Conservation (phyloP, 768 basidiomycete genomes). For the Leucosporidium creatinivorum region DNA sequence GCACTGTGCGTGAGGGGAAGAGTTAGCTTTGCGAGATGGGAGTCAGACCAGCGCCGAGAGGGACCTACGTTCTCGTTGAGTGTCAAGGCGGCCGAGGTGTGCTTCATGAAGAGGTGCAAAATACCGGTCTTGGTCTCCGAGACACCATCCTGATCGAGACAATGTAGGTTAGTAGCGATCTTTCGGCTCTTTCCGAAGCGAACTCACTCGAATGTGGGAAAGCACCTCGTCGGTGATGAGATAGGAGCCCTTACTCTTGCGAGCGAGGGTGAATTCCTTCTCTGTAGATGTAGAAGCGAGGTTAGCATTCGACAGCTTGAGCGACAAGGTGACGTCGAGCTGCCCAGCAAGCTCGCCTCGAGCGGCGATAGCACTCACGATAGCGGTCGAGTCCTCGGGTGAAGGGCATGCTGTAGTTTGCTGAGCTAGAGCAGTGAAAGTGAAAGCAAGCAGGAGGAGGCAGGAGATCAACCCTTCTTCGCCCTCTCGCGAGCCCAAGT, state of each 20-base stretch:
- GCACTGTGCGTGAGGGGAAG: constrained; percentile 1
- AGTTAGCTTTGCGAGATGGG: constrained; percentile 11
- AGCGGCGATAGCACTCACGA: too few species aligned
- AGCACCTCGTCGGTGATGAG: constrained; percentile 72
- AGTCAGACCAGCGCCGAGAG: not conserved
- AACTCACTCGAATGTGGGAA: constrained; percentile 56
- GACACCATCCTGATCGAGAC: not conserved
- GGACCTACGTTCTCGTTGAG: constrained; percentile 66
- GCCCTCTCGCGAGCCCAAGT: not conserved
- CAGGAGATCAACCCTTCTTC: not conserved
- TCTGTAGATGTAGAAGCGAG: not conserved
- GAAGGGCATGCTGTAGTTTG: not conserved
- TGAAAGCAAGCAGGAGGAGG: not conserved
- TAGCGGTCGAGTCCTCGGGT: too few species aligned
- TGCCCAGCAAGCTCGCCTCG: too few species aligned
- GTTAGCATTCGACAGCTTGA: not conserved
- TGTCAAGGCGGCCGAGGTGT: constrained; percentile 70
- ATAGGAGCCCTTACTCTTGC: constrained; percentile 46
- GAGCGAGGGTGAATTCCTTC: not conserved
- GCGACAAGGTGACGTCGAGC: not conserved
- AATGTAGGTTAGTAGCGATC: constrained; percentile 7
- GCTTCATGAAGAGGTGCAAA: constrained; percentile 78
- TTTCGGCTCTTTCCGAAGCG: constrained; percentile 56
- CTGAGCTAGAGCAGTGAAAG: not conserved
- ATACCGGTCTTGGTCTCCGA: constrained; percentile 61